Evolutionary conservation across 2,329 filamentous ascomycete species (phyloP), one percentile per base, ranked within the genome.

Genomic region (Ambrosiella beaveri): DNA sequence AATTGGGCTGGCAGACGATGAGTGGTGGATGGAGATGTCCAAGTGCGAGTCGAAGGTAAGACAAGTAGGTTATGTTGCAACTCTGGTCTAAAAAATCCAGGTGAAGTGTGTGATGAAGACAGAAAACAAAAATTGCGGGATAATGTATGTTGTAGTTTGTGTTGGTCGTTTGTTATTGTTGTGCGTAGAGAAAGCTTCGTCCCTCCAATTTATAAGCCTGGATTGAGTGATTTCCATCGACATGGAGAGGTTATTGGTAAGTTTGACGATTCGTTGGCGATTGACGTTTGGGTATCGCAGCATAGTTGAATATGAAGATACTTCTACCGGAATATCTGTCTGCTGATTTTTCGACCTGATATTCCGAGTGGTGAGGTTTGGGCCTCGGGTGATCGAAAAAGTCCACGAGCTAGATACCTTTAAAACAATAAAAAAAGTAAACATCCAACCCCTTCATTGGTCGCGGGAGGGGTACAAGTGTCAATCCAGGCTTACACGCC

Each of bases 401-500:
- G 47, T 35, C 15, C 36, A 45, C 54, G n/a, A 44, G 17, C 45
- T 19, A 50, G n/a, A 15, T 50, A 19, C 12, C n/a, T 11, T n/a
- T 11, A 50, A 50, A 1, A 17, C 7, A 27, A 27, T 4, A 27
- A 27, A 27, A 27, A 27, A 27, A 27, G 3, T 4, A 27, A 27
- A 27, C 27, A 27, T 27, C 27, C 27, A 27, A 5, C 37, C n/a
- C 17, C 9, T 11, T 13, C 2, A 55, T 41, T 19, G 12, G 17
- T 36, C 17, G 47, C 52, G 36, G 38, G 56, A 35, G 53, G 11
- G 47, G 45, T 49, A 54, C 38, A 11, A 11, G 5, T 47, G 36
- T 57, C 58, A 60, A 57, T 53, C 50, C 54, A 60, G 54, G 54
- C 54, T 45, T 60, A 60, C 54, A 60, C 56, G 51, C 59, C 59